These are phyloP conservation scores for Sonneratia alba DNA, from an alignment of 345 rosid species.

Conservation along the genomic window DNA sequence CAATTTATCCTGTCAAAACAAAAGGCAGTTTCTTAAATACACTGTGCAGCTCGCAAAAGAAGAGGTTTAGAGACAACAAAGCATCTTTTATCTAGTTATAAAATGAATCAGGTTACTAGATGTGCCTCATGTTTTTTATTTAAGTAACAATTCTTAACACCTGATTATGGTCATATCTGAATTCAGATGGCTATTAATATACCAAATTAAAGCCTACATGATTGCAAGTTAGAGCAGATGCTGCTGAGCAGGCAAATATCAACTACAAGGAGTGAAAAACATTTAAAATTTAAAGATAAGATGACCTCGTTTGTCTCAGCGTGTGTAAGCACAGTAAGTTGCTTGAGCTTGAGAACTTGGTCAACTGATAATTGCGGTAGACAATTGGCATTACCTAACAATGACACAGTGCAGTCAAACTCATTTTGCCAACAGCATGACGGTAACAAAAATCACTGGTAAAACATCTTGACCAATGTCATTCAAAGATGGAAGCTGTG, in stretches of 20 bases:
- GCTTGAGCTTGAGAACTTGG: constrained; percentile 83
- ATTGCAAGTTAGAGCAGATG: not conserved
- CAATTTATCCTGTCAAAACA: not conserved
- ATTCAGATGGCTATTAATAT: not conserved
- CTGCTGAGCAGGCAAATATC: not conserved
- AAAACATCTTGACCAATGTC: not conserved
- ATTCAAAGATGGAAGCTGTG: not conserved
- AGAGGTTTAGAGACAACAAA: not conserved
- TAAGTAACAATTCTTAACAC: not conserved
- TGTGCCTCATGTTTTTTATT: not conserved
- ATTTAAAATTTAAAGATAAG: not conserved
- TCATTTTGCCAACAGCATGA: not conserved
- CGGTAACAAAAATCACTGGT: not conserved
- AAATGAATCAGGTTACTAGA: not conserved
- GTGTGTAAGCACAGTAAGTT: constrained; percentile 87
- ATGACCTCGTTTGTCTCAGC: constrained; percentile 83
- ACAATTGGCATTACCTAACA: constrained; percentile 43
- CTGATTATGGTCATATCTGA: not conserved
- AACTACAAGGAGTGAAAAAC: not conserved
- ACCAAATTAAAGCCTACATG: not conserved
- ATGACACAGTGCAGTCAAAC: not conserved
- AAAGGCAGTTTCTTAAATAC: not conserved
- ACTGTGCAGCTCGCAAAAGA: not conserved
- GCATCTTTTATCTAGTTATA: not conserved
- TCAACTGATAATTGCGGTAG: constrained; percentile 62